These are phyloP conservation scores for Trypanosoma avium DNA, from an alignment of 208 protist species.

Conservation along the genomic window DNA sequence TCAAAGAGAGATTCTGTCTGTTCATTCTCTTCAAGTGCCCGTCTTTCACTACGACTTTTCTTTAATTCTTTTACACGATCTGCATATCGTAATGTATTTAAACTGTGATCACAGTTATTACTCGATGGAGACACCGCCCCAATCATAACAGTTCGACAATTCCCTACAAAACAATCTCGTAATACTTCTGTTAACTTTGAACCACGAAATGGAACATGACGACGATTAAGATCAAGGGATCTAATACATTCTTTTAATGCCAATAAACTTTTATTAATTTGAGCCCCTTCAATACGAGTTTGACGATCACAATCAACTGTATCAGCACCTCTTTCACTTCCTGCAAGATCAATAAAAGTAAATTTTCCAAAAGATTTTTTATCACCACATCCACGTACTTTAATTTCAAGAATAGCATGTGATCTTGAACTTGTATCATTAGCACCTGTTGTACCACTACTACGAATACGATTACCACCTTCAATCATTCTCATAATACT, in stretches of 20 bases:
- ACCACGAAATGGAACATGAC: slow-evolving; percentile 95
- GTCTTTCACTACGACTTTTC: slow-evolving; percentile 63
- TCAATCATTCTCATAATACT: slow-evolving; percentile 83
- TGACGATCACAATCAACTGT: slow-evolving; percentile 87
- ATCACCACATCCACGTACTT: slow-evolving; percentile 37
- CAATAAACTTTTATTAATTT: slow-evolving; percentile 96
- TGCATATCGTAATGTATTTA: slow-evolving; percentile 98
- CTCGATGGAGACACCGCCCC: slow-evolving; percentile 91
- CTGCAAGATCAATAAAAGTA: slow-evolving; percentile 98
- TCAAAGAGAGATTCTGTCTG: slow-evolving; percentile 16
- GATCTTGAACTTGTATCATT: slow-evolving; percentile 88
- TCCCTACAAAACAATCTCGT: slow-evolving; percentile 95
- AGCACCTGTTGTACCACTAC: slow-evolving; percentile 86
- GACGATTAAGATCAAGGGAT: slow-evolving; percentile 85
- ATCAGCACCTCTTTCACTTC: slow-evolving; percentile 95
- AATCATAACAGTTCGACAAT: slow-evolving; percentile 95
- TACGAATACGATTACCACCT: slow-evolving; percentile 76
- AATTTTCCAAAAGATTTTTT: slow-evolving; percentile 66
- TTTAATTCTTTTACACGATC: slow-evolving; percentile 79
- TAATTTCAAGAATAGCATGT: slow-evolving; percentile 84
- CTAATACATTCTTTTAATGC: slow-evolving; percentile 96
- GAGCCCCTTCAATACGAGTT: slow-evolving; percentile 88
- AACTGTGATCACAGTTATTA: slow-evolving; percentile 92
- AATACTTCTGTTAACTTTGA: slow-evolving; percentile 96
- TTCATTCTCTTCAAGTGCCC: slow-evolving; percentile 28